A percentile compares a stretch with the other conserved stretches of the same genome.
These are phyloP conservation scores for Trifolium subterraneum DNA, from an alignment of 306 rosid genomes.

Conservation along the genomic window DNA sequence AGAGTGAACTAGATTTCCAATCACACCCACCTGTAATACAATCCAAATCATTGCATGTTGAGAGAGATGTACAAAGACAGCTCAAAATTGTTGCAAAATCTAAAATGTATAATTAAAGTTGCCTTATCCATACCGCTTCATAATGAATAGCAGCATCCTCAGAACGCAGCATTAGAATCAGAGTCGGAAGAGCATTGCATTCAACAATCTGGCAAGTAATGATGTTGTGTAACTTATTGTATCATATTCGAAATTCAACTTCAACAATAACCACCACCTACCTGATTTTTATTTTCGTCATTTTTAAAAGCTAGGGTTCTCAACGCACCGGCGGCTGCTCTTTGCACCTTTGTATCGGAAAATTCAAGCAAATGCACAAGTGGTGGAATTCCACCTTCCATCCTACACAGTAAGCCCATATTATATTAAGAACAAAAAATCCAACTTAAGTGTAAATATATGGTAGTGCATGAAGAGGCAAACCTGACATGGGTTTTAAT, in stretches of 20 bases:
- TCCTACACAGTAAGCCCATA: conserved; percentile 58
- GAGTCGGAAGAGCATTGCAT: conserved; percentile 98
- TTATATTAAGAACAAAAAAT: conserved; percentile 28
- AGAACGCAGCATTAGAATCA: conserved; percentile 90
- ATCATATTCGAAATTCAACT: conserved; percentile 29
- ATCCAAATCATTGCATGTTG: conserved; percentile 45
- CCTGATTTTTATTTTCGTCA: conserved; percentile 97
- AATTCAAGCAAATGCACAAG: conserved; percentile 91
- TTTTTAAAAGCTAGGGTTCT: conserved; percentile 95
- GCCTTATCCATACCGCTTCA: conserved; percentile 78
- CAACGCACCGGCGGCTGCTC: conserved; percentile 98
- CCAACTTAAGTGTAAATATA: conserved; percentile 17
- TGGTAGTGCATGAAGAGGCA: conserved; percentile 37
- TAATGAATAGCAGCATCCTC: conserved; percentile 98
- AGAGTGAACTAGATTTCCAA: conserved; percentile 96
- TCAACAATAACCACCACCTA: conserved; percentile 40
- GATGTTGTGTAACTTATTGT: conserved; percentile 19
- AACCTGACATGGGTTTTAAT: conserved; percentile 97
- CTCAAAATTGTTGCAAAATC: conserved; percentile 26
- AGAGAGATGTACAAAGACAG: conserved; percentile 33
- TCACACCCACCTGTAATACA: conserved; percentile 90
- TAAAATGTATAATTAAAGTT: conserved; percentile 19
- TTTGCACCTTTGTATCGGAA: conserved; percentile 90
- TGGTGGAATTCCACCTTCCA: conserved; percentile 99
- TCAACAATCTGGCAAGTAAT: conserved; percentile 86